Base-by-base conservation (phyloP, 257 asterid species). In the Scutellaria barbata region DNA sequence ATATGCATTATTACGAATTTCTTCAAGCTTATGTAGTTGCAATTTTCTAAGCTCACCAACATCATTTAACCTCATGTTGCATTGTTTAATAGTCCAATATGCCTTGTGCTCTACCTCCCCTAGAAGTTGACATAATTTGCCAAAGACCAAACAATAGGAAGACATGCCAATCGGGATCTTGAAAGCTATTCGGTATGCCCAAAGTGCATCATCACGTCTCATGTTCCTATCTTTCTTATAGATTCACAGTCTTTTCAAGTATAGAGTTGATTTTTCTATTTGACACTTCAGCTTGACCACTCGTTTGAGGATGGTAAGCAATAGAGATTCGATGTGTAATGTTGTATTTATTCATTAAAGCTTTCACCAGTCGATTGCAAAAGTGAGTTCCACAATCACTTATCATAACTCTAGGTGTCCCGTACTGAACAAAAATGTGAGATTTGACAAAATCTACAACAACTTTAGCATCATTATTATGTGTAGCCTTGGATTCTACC, bases 381-480 rank as follows among this genome's bases (percentile, higher is more conserved):
- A 59, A 59, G 10, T 59, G 47, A 13, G 66, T 11, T 10, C 66
- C 66, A 2, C 45, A 12, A 14, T 59, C 66, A 37, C 66, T 59
- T n/a, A n/a, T n/a, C n/a, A n/a, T n/a, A n/a, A n/a, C n/a, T n/a
- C n/a, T n/a, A n/a, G n/a, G n/a, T n/a, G 20, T n/a, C 10, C 66
- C 45, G 6, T 17, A 59, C 66, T 45, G 25, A 35, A 10, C 12
- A 17, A 57, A 22, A 35, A 8, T 57, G 39, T 20, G n/a, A n/a
- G n/a, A n/a, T n/a, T n/a, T n/a, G n/a, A n/a, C n/a, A n/a, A n/a
- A n/a, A n/a, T n/a, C n/a, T 6, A 13, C 57, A 51, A 59, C 66
- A 59, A 59, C 45, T 30, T 33, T 59, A 59, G 66, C 13, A 59
- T 35, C 66, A 11, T 59, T 33, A 59, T 43, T 57, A 18, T n/a